phyloP scores from a whole-genome alignment of 2,329 filamentous ascomycete species.

The Diaporthe eres region DNA sequence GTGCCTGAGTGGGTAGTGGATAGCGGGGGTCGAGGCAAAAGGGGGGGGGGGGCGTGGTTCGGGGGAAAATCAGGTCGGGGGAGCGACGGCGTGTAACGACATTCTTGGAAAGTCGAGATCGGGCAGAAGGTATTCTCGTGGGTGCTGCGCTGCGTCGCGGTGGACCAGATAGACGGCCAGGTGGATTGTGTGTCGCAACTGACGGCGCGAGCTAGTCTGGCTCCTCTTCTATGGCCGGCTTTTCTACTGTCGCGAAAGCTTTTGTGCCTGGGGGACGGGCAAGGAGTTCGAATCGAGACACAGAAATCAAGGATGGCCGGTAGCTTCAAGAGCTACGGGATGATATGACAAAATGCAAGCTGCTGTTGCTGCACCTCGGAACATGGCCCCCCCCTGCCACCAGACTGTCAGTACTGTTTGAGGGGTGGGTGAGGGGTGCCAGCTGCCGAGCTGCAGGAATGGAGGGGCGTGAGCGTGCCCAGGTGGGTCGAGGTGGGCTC shows the following conservation, averaged over 20 bases:
- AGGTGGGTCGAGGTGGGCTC: neutral
- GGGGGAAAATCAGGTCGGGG: neutral
- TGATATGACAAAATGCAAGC: conserved; percentile 21
- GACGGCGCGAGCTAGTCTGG: neutral
- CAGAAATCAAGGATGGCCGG: neutral
- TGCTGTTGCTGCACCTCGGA: conserved; percentile 8
- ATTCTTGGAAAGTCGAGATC: conserved; percentile 8
- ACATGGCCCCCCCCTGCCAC: conserved; percentile 4
- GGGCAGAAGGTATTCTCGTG: neutral
- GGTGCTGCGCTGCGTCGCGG: neutral
- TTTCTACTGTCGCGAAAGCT: neutral
- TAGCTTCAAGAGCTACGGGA: conserved; percentile 10
- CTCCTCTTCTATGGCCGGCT: neutral
- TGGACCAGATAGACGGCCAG: neutral
- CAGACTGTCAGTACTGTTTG: neutral
- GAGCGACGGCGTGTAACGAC: conserved; percentile 4
- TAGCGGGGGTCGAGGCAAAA: neutral
- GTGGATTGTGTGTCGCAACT: neutral
- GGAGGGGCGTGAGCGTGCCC: conserved; percentile 1
- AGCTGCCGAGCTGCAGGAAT: conserved; percentile 20
- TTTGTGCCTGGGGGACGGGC: neutral
- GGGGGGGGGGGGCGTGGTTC: neutral
- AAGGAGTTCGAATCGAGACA: neutral
- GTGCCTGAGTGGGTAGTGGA: conserved; percentile 10
- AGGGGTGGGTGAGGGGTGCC: neutral